phyloP scores from a whole-genome alignment of 208 protist species.

The Crithidia bombi region DNA sequence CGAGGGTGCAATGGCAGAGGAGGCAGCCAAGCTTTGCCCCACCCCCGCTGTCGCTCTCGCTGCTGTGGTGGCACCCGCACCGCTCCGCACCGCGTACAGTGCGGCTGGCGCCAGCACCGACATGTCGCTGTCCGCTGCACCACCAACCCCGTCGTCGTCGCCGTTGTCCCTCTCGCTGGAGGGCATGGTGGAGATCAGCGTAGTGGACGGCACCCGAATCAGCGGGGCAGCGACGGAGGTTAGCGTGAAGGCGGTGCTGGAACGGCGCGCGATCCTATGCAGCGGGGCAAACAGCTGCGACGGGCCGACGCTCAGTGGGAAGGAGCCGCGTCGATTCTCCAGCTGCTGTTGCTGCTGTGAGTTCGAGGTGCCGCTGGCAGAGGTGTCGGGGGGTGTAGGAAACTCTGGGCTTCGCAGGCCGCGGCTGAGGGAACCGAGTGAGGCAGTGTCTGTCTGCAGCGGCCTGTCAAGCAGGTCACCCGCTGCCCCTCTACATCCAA shows the following conservation, averaged over 20 bases:
- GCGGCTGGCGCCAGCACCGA: neutral
- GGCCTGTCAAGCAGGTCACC: neutral
- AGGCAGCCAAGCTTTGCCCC: no score
- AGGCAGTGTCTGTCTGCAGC: neutral
- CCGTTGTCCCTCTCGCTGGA: neutral
- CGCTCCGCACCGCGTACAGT: neutral
- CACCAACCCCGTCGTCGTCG: no score
- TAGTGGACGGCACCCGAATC: neutral
- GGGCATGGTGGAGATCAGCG: slow-evolving; percentile 1
- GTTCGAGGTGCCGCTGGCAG: neutral
- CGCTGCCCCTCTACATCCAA: no score
- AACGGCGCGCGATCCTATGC: slow-evolving; percentile 15
- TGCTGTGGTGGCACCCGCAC: no score
- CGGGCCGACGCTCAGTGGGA: slow-evolving; percentile 28
- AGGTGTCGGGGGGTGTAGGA: slow-evolving; percentile 19
- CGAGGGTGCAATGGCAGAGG: no score
- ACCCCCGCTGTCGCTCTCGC: neutral
- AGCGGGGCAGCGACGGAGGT: slow-evolving; percentile 17
- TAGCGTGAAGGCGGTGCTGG: slow-evolving; percentile 30
- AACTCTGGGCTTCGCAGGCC: slow-evolving; percentile 36
- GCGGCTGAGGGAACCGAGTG: slow-evolving; percentile 28
- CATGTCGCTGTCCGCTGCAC: neutral
- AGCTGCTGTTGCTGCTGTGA: neutral
- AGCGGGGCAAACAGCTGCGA: slow-evolving; percentile 47
- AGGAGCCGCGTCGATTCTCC: neutral